A percentile compares a stretch with the other conserved stretches of the same genome.
Evolutionary conservation across 306 rosid genomes (phyloP).

Genomic region (Mucuna pruriens): DNA sequence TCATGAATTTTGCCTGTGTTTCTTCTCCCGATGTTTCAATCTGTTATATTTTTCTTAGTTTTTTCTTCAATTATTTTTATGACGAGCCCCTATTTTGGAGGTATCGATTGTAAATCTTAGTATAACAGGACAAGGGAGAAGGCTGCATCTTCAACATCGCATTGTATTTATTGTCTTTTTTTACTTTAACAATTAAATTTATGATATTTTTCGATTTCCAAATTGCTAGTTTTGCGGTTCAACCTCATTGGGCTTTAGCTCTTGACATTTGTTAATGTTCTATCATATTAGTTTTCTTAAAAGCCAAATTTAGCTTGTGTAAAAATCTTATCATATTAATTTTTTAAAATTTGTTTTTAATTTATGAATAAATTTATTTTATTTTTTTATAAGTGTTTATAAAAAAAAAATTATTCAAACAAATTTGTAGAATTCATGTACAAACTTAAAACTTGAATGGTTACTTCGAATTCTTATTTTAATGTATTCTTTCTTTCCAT

Average conservation of each 20-base stretch:
- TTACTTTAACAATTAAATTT: neutral
- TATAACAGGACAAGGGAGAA: neutral
- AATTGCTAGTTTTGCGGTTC: neutral
- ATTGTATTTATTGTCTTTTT: constrained; percentile 7
- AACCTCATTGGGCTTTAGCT: neutral
- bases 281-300: too few relatives aligned
- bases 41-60: neutral
- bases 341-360: too few relatives aligned
- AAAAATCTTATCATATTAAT: too few relatives aligned
- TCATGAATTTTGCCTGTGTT: constrained; percentile 37
- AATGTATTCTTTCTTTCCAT: too few relatives aligned
- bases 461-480: too few relatives aligned
- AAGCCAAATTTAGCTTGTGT: too few relatives aligned
- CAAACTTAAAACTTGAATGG: too few relatives aligned
- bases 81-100: constrained; percentile 15
- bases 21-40: constrained; percentile 18
- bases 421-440: too few relatives aligned
- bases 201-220: neutral
- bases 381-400: too few relatives aligned
- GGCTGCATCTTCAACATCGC: neutral
- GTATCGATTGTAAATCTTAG: constrained; percentile 31
- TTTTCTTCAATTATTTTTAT: constrained; percentile 12
- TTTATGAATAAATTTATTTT: too few relatives aligned
- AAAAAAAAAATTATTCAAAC: too few relatives aligned
- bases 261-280: too few relatives aligned